Conservation (phyloP, 116 monocot species). For the Trichopus zeylanicus region DNA sequence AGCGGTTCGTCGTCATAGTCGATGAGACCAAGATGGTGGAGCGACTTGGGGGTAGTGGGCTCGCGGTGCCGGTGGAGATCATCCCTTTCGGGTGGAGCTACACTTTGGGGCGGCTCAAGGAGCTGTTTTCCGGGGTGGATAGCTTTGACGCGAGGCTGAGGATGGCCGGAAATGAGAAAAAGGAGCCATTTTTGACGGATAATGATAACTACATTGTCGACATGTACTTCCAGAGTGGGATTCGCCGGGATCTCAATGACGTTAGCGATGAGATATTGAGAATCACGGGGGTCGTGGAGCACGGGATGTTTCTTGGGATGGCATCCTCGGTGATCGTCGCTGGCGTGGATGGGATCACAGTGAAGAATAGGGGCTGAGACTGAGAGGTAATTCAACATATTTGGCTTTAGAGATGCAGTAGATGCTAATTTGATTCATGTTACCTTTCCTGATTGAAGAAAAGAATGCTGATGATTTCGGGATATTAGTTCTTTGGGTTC, state of each 20-base stretch:
- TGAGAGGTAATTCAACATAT: constrained; percentile 3
- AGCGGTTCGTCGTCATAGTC: constrained; percentile 67
- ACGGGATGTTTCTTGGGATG: constrained; percentile 82
- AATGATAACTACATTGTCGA: constrained; percentile 68
- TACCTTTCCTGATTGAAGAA: no score
- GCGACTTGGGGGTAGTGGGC: constrained; percentile 42
- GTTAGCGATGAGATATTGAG: constrained; percentile 56
- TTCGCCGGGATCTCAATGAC: constrained; percentile 35
- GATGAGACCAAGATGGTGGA: constrained; percentile 70
- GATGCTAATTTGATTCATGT: background rate
- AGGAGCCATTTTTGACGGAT: constrained; percentile 45
- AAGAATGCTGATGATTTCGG: no score
- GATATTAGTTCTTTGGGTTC: no score
- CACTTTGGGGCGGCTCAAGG: constrained; percentile 33
- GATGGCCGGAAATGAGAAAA: constrained; percentile 9
- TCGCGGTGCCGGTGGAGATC: constrained; percentile 72
- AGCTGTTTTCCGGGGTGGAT: constrained; percentile 16
- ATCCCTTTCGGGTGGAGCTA: constrained; percentile 56
- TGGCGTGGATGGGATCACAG: constrained; percentile 36
- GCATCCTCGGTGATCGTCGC: constrained; percentile 64
- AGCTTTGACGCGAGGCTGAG: constrained; percentile 51
- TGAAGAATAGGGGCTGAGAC: constrained; percentile 19
- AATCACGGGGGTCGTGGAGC: constrained; percentile 75
- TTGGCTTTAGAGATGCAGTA: background rate
- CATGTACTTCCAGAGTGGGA: constrained; percentile 61